Conservation (phyloP, 1,284 basidiomycete species). For the Tetrapyrgos nigripes region DNA sequence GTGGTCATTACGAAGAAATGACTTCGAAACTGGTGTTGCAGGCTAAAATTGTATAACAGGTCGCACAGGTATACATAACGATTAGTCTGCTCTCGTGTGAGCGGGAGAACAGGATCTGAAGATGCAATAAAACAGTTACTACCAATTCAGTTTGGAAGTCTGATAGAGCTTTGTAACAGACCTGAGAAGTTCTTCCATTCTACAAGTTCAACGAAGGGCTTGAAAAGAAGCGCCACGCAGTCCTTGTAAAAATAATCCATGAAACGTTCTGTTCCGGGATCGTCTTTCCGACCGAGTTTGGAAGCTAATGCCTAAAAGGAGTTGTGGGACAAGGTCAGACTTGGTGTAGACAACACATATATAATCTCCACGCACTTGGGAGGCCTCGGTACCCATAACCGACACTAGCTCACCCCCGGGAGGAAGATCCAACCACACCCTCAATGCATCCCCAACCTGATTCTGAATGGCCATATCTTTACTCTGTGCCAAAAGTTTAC, state of each 20-base stretch:
- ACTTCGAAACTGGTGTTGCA: conserved; percentile 89
- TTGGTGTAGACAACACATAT: conserved; percentile 16
- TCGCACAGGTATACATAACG: conserved; percentile 89
- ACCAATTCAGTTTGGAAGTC: conserved; percentile 2
- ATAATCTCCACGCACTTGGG: conserved; percentile 33
- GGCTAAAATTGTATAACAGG: conserved; percentile 87
- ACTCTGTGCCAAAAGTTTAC: conserved; percentile 79
- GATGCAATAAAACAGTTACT: conserved; percentile 4
- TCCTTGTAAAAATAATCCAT: conserved; percentile 92
- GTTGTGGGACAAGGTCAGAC: conserved; percentile 26
- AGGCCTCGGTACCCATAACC: conserved; percentile 43
- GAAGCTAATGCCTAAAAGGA: conserved; percentile 35
- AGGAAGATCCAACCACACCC: conserved; percentile 83
- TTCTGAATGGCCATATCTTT: conserved; percentile 89
- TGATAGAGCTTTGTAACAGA: conserved; percentile 35
- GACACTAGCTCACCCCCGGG: conserved; percentile 27
- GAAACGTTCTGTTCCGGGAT: conserved; percentile 88
- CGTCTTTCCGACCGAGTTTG: conserved; percentile 67
- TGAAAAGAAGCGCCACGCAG: conserved; percentile 78
- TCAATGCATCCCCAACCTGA: conserved; percentile 91
- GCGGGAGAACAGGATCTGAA: conserved; percentile 56
- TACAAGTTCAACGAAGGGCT: conserved; percentile 80
- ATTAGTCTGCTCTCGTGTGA: conserved; percentile 77
- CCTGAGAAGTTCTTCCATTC: conserved; percentile 74
- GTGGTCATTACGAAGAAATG: conserved; percentile 91